These are phyloP conservation scores for Salix purpurea DNA, from an alignment of 345 rosid species.

Conservation along the genomic window DNA sequence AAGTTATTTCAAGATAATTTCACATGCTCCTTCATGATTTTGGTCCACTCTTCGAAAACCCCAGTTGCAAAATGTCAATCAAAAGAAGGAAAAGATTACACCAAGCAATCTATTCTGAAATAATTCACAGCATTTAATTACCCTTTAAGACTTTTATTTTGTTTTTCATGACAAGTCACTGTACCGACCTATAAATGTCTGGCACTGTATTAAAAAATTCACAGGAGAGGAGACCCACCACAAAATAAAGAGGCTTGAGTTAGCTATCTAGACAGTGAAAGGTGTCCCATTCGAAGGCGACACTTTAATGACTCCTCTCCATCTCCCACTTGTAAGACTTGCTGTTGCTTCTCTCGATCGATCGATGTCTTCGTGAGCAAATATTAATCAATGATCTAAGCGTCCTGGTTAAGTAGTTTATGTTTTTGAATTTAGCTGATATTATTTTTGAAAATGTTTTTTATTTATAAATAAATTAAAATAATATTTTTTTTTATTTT, in stretches of 20 bases:
- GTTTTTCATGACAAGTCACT: neutral
- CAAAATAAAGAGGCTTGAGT: neutral
- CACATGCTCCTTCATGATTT: conserved; percentile 26
- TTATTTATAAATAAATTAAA: no score
- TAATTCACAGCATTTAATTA: neutral
- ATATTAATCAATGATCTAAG: neutral
- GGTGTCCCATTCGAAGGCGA: conserved; percentile 16
- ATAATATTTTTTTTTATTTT: no score
- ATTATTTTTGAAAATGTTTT: no score
- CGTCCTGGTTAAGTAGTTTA: neutral
- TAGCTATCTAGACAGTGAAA: conserved; percentile 1
- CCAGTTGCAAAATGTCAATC: neutral
- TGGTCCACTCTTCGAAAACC: neutral
- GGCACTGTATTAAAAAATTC: neutral
- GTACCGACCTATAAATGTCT: neutral
- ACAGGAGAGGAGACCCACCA: neutral
- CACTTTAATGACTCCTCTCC: conserved; percentile 7
- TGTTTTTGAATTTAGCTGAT: no score
- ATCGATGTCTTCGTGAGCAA: neutral
- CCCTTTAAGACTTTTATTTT: neutral
- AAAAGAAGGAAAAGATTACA: neutral
- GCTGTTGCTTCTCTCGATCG: neutral
- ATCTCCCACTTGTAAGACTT: neutral
- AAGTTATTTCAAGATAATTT: conserved; percentile 23
- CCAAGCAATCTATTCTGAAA: neutral